phyloP scores from a whole-genome alignment of 2,329 filamentous ascomycete genomes.

The Bertia moriformis region DNA sequence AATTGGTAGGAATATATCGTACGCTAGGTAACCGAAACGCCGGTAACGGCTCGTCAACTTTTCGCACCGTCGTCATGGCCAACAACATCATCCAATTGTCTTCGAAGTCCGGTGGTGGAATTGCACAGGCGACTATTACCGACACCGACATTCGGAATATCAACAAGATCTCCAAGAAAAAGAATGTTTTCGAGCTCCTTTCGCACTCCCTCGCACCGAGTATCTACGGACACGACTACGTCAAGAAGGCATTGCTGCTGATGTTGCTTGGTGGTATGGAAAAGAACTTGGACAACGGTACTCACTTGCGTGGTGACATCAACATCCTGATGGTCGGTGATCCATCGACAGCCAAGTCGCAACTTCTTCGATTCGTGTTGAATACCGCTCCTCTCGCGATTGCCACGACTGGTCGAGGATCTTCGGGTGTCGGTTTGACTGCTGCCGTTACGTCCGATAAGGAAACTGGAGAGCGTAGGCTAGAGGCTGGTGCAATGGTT shows the following conservation, averaged over 20 bases:
- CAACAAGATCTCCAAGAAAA: slow-evolving; percentile 62
- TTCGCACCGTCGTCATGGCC: slow-evolving; percentile 57
- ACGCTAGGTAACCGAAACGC: slow-evolving; percentile 61
- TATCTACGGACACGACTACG: slow-evolving; percentile 64
- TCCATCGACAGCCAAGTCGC: slow-evolving; percentile 64
- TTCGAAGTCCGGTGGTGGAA: slow-evolving; percentile 64
- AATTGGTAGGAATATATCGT: slow-evolving; percentile 61
- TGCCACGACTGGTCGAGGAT: slow-evolving; percentile 62
- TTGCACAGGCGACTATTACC: slow-evolving; percentile 58
- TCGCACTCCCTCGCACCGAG: slow-evolving; percentile 61
- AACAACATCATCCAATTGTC: slow-evolving; percentile 63
- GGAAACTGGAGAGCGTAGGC: slow-evolving; percentile 58
- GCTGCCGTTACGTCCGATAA: slow-evolving; percentile 64
- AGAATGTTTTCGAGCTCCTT: slow-evolving; percentile 56
- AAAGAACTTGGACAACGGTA: slow-evolving; percentile 66
- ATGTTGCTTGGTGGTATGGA: slow-evolving; percentile 64
- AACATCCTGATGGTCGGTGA: slow-evolving; percentile 71
- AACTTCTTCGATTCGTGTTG: slow-evolving; percentile 60
- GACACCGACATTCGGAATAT: slow-evolving; percentile 67
- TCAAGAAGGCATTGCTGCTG: slow-evolving; percentile 62
- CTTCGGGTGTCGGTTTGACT: slow-evolving; percentile 64
- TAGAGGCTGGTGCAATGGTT: slow-evolving; percentile 68
- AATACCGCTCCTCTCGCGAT: slow-evolving; percentile 65
- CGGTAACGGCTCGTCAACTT: slow-evolving; percentile 51
- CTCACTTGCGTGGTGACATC: slow-evolving; percentile 65